Percentiles rank a stretch among this genome's conserved stretches.
Conservation (phyloP, 441 rosid genomes). For the Capsella rubella region DNA sequence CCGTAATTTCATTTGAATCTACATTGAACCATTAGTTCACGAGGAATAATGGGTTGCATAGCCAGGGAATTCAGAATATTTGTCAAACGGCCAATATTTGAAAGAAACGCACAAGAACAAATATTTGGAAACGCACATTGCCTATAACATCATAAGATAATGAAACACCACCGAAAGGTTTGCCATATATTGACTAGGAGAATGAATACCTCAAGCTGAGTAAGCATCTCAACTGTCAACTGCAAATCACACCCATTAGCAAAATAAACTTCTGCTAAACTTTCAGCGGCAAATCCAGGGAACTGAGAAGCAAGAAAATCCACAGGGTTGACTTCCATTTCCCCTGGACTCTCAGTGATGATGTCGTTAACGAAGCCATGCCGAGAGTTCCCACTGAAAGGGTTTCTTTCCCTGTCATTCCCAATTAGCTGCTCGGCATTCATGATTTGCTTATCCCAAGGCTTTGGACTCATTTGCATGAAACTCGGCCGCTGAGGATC, state of each 20-base stretch:
- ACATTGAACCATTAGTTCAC: no score
- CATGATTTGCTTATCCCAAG: slow-evolving; percentile 85
- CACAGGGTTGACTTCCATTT: slow-evolving; percentile 64
- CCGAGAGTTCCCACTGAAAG: slow-evolving; percentile 59
- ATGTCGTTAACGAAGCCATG: slow-evolving; percentile 62
- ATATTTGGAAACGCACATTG: no score
- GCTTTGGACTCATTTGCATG: slow-evolving; percentile 59
- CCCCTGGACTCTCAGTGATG: slow-evolving; percentile 64
- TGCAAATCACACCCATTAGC: slow-evolving; percentile 91
- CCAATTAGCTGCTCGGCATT: slow-evolving; percentile 64
- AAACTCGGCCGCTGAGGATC: slow-evolving; percentile 59
- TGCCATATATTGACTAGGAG: slow-evolving; percentile 17
- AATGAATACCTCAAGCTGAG: slow-evolving; percentile 88
- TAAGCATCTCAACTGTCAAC: slow-evolving; percentile 93
- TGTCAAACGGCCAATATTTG: no score
- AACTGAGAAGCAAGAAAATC: slow-evolving; percentile 86
- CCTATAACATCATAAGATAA: background rate
- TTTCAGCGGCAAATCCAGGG: slow-evolving; percentile 94
- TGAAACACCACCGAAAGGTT: slow-evolving; percentile 2
- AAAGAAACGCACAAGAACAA: no score
- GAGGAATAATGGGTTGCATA: no score
- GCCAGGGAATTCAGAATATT: no score
- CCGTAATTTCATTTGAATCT: no score
- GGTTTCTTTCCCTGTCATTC: slow-evolving; percentile 57
- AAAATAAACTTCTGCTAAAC: slow-evolving; percentile 90